Evolutionary conservation across 2,329 filamentous ascomycete genomes (phyloP).

Genomic region (Diaporthe australafricana): DNA sequence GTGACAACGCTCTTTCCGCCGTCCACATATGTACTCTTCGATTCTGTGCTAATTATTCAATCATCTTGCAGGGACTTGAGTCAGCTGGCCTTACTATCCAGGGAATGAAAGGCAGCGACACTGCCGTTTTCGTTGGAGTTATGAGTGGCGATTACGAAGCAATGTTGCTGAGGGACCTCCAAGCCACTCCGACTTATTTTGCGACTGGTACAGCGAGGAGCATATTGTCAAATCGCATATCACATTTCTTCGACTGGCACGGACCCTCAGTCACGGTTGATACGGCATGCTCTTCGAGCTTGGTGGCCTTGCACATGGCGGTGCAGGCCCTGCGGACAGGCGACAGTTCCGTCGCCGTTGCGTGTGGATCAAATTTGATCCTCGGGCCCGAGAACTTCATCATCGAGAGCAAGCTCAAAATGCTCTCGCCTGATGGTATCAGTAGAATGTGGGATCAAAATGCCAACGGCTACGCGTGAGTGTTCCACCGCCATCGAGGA

Average conservation of each 20-base stretch:
- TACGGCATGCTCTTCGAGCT: conserved; percentile 55
- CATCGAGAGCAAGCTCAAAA: conserved; percentile 49
- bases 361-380: conserved; percentile 49
- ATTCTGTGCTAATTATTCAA: too few species aligned
- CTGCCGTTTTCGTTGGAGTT: conserved; percentile 44
- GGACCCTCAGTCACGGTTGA: conserved; percentile 55
- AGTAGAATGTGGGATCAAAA: conserved; percentile 56
- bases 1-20: too few species aligned
- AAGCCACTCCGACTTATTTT: too few species aligned
- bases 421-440: conserved; percentile 51
- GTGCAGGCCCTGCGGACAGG: conserved; percentile 47
- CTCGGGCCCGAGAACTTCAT: conserved; percentile 45
- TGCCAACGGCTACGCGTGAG: conserved; percentile 63
- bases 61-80: too few species aligned
- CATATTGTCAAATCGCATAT: conserved; percentile 51
- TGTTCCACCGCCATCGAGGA: too few species aligned
- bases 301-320: conserved; percentile 53
- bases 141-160: conserved; percentile 42
- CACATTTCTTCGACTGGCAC: conserved; percentile 52
- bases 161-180: not conserved
- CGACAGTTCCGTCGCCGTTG: conserved; percentile 47
- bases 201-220: conserved; percentile 43
- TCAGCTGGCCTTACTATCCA: conserved; percentile 38
- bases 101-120: conserved; percentile 39
- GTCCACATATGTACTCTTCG: too few species aligned